Base-by-base conservation (phyloP, 306 rosid species). In the Hippophae rhamnoides region DNA sequence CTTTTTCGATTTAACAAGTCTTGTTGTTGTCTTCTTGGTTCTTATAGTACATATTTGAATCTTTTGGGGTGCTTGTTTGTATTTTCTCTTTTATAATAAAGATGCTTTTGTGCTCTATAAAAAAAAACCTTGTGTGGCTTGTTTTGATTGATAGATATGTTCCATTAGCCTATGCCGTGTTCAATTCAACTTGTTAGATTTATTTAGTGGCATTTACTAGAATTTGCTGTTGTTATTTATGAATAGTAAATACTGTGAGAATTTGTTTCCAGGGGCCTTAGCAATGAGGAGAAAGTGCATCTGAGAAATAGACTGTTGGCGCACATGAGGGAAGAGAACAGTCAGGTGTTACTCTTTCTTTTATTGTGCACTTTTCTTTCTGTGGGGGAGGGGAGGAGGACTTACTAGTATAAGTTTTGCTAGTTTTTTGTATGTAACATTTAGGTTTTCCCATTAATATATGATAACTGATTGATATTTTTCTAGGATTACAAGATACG, bases 211-310 rank as follows among this genome's bases (percentile, higher is more conserved):
- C n/a, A 11, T 31, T 31, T 25, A 40, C 5, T n/a, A 45, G 43
- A 49, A 5, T 31, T 14, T 26, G 14, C 18, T 45, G 25, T 62
- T 18, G 41, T 56, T 23, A 6, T 6, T 9, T 27, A 6, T 26
- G 44, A 47, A 7, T 43, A 57, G 63, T 57, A 41, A 13, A 52
- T 65, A 57, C 71, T 72, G 56, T 48, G 61, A 12, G 53, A 10
- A 2, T 54, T 52, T 78, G 18, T 62, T 60, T 77, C 57, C 87
- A 92, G 98, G 64, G 96, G 95, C 43, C 81, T 92, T 61, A 73
- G 82, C 81, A 88, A 75, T 13, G 96, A 80, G 78, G 95, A 92
- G 89, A 92, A 92, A 78, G 54, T 60, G 44, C 87, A 92, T 74
- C 75, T 88, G 65, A 80, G 81, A 71, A 85, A 87, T 69, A 92